Evolutionary conservation across 805 yeast genomes (phyloP).

Genomic region (Jamesozyma lodderae): DNA sequence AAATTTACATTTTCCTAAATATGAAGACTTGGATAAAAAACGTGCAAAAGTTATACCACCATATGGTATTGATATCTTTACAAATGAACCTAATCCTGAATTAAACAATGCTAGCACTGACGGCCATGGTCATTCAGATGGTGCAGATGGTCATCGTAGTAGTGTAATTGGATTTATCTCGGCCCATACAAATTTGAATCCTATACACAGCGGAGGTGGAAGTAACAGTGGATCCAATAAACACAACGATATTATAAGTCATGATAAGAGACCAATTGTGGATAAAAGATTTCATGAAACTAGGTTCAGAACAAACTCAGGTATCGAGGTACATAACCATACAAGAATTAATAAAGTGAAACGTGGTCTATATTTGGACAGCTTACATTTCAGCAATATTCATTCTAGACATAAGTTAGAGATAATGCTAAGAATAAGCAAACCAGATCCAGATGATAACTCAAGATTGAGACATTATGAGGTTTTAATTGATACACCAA

Average conservation of each 20-base stretch:
- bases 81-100: constrained; percentile 15
- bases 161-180: constrained; percentile 17
- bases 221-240: background rate
- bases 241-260: background rate
- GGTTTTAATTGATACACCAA: constrained; percentile 71
- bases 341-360: constrained; percentile 18
- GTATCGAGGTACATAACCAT: constrained; percentile 12
- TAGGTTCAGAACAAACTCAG: constrained; percentile 15
- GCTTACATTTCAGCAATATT: constrained; percentile 49
- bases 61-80: constrained; percentile 29
- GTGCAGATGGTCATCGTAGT: constrained; percentile 6
- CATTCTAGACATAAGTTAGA: constrained; percentile 59
- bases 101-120: background rate
- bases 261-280: background rate
- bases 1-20: constrained; percentile 27
- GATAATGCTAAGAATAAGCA: constrained; percentile 57
- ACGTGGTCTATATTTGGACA: constrained; percentile 47
- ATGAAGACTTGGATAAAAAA: constrained; percentile 22
- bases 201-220: background rate
- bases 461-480: constrained; percentile 62
- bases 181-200: constrained; percentile 6
- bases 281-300: constrained; percentile 12
- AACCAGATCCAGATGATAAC: constrained; percentile 41
- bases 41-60: constrained; percentile 26
- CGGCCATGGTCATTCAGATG: background rate